Evolutionary conservation across 768 basidiomycete species (phyloP).

Genomic region (Lactifluus echinatus): DNA sequence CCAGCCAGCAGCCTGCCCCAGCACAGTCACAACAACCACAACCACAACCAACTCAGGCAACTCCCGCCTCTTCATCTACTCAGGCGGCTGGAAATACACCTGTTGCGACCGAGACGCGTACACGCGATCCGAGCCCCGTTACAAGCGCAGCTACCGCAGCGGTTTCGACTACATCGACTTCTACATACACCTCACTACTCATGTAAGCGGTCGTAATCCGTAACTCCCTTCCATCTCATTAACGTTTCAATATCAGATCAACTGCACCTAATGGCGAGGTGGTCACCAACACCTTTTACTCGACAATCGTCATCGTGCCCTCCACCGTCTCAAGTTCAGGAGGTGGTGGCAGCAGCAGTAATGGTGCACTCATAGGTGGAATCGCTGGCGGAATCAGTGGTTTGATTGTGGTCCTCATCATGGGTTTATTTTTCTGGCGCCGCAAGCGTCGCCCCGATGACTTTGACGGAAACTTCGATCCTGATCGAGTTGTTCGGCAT

Average conservation of each 20-base stretch:
- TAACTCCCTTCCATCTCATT: neutral
- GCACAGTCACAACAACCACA: too few relatives aligned
- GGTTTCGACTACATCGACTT: neutral
- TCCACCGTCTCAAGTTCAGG: constrained; percentile 17
- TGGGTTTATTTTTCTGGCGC: constrained; percentile 26
- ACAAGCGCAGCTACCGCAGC: neutral
- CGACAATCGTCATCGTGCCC: constrained; percentile 21
- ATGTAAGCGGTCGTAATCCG: neutral
- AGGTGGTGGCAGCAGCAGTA: constrained; percentile 3
- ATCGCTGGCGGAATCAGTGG: constrained; percentile 24
- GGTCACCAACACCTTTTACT: constrained; percentile 11
- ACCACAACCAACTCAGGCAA: neutral
- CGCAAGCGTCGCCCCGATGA: constrained; percentile 30
- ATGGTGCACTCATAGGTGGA: constrained; percentile 27
- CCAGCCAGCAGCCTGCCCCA: neutral
- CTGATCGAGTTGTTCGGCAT: constrained; percentile 33
- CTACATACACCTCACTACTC: neutral
- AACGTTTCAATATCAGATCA: constrained; percentile 2
- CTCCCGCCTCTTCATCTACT: neutral
- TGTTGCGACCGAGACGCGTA: too few relatives aligned
- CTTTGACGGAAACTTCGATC: constrained; percentile 44
- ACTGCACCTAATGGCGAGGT: constrained; percentile 11
- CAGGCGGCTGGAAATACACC: neutral
- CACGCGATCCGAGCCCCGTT: neutral
- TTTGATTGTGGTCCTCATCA: constrained; percentile 23